These are phyloP conservation scores for Lupinus albus DNA, from an alignment of 306 rosid species.

Conservation along the genomic window DNA sequence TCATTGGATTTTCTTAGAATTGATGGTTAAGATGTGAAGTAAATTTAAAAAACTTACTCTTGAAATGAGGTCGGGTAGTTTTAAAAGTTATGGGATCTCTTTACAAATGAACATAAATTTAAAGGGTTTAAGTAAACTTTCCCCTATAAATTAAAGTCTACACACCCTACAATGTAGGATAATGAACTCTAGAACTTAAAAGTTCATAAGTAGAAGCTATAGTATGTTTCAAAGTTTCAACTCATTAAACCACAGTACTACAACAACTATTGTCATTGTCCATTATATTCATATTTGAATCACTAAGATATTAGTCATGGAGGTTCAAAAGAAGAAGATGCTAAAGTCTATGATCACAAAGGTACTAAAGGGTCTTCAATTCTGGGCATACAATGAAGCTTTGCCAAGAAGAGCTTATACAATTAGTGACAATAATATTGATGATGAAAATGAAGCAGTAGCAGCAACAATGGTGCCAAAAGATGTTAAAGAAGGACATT, in stretches of 20 bases:
- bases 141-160: slow-evolving; percentile 23
- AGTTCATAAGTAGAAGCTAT: not conserved
- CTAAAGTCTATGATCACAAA: slow-evolving; percentile 47
- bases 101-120: too few species aligned
- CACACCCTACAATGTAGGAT: not conserved
- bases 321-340: slow-evolving; percentile 38
- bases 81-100: too few species aligned
- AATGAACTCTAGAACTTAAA: not conserved
- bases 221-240: not conserved
- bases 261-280: slow-evolving; percentile 16
- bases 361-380: slow-evolving; percentile 47
- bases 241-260: not conserved
- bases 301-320: not conserved
- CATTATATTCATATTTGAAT: not conserved
- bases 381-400: slow-evolving; percentile 34
- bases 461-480: slow-evolving; percentile 38
- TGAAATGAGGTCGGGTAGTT: too few species aligned
- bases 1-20: too few species aligned
- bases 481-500: slow-evolving; percentile 63
- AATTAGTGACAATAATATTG: slow-evolving; percentile 26
- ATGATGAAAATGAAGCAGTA: slow-evolving; percentile 33
- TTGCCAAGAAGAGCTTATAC: slow-evolving; percentile 19
- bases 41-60: too few species aligned
- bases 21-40: too few species aligned
- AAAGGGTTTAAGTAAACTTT: too few species aligned